Percentiles rank a stretch among this genome's conserved stretches.
phyloP scores from a whole-genome alignment of 2,329 filamentous ascomycete genomes.

The Hypomyces rosellus region DNA sequence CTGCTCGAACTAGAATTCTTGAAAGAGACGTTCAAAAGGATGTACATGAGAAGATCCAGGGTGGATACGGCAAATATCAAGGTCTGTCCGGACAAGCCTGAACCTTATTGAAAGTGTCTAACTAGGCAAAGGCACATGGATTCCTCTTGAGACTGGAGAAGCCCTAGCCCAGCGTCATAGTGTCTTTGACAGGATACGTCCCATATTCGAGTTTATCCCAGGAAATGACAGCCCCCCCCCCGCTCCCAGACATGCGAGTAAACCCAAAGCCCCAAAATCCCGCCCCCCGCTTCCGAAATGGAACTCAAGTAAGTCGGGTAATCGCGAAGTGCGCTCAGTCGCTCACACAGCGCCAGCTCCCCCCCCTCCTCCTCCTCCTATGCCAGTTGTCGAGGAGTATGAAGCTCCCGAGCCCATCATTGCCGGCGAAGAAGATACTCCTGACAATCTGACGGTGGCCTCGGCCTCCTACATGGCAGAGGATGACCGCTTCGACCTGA shows the following conservation, averaged over 20 bases:
- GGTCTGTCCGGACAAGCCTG: conserved; percentile 41
- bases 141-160: conserved; percentile 77
- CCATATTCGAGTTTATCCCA: conserved; percentile 84
- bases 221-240: conserved; percentile 86
- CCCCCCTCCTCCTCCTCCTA: conserved; percentile 10
- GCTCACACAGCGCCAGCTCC: conserved; percentile 19
- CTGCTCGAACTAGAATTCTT: conserved; percentile 85
- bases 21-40: conserved; percentile 97
- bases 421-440: conserved; percentile 66
- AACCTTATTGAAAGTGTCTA: conserved; percentile 4
- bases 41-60: conserved; percentile 94
- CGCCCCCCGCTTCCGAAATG: conserved; percentile 50
- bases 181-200: conserved; percentile 72
- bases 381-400: conserved; percentile 48
- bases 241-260: conserved; percentile 86
- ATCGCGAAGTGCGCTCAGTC: conserved; percentile 4
- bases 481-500: conserved; percentile 68
- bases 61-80: conserved; percentile 98
- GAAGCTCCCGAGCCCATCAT: conserved; percentile 57
- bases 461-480: conserved; percentile 83
- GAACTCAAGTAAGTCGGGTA: conserved; percentile 21
- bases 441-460: conserved; percentile 75
- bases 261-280: conserved; percentile 66
- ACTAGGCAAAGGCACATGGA: conserved; percentile 71
- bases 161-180: conserved; percentile 81